Conservation (phyloP, 2,329 filamentous ascomycete genomes). For the Sporothrix sp. region DNA sequence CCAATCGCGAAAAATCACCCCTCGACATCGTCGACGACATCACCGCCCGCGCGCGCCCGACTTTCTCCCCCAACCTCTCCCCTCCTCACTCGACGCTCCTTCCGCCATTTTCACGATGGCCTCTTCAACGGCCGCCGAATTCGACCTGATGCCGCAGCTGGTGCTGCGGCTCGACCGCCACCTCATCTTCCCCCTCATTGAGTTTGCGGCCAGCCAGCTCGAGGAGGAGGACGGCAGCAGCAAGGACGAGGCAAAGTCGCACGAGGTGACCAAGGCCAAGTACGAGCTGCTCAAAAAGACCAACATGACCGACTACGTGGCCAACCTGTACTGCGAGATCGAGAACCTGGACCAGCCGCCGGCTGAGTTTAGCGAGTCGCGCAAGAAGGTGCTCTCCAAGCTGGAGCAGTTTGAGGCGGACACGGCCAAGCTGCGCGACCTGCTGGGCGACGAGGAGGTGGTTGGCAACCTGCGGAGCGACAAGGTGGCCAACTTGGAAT, state of each 20-base stretch:
- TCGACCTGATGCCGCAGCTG: conserved; percentile 67
- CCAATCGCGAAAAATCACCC: conserved; percentile 4
- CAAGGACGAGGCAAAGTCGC: conserved; percentile 44
- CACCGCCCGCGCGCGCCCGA: not conserved
- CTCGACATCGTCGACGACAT: not conserved
- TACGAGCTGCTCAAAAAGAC: conserved; percentile 92
- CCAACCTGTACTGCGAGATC: conserved; percentile 81
- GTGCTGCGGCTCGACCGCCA: conserved; percentile 91
- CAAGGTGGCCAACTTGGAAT: conserved; percentile 98
- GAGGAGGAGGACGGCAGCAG: conserved; percentile 56
- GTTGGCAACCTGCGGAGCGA: conserved; percentile 85
- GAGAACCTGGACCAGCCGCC: conserved; percentile 70
- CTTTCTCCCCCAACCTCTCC: not conserved
- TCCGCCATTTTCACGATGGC: conserved; percentile 12
- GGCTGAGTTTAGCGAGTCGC: conserved; percentile 78
- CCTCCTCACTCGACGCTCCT: not conserved
- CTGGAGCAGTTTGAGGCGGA: conserved; percentile 78
- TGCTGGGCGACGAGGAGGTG: conserved; percentile 81
- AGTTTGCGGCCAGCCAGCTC: conserved; percentile 77
- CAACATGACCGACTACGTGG: conserved; percentile 98
- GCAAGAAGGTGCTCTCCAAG: conserved; percentile 76
- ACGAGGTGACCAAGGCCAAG: conserved; percentile 74
- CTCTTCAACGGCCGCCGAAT: conserved; percentile 21
- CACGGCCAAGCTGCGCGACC: conserved; percentile 77
- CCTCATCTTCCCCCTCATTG: conserved; percentile 90